Conservation (phyloP, 2,329 filamentous ascomycete genomes). For the Aspergillus arachidicola region DNA sequence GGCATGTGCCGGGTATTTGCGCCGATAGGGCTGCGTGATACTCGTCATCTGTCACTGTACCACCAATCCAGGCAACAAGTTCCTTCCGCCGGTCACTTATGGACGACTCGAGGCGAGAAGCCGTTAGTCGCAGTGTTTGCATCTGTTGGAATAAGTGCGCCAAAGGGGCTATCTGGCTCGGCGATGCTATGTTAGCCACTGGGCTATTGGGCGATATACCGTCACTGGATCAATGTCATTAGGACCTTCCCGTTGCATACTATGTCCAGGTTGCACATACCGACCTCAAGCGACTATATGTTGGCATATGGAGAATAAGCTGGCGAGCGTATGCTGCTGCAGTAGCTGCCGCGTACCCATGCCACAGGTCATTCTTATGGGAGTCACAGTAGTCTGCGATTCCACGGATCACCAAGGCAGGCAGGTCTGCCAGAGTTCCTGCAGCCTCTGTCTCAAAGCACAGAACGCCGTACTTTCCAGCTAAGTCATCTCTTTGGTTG, state of each 20-base stretch:
- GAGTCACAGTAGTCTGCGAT: conserved; percentile 26
- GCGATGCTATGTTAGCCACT: neutral
- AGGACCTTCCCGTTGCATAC: neutral
- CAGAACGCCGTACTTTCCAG: conserved; percentile 10
- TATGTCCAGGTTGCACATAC: neutral
- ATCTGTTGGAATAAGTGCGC: neutral
- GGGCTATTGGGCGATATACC: neutral
- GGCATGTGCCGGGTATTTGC: neutral
- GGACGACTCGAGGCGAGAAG: neutral
- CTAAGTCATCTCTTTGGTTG: conserved; percentile 14
- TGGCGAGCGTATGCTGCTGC: conserved; percentile 32
- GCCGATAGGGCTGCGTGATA: neutral
- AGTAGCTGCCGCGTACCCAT: conserved; percentile 48
- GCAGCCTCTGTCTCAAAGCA: conserved; percentile 23
- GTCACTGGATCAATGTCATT: neutral
- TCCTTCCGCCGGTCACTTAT: neutral
- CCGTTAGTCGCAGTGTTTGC: neutral
- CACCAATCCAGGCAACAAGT: neutral
- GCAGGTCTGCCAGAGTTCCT: conserved; percentile 15
- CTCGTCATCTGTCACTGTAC: neutral
- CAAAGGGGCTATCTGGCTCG: neutral
- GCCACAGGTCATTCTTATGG: conserved; percentile 19
- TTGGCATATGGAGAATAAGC: conserved; percentile 45
- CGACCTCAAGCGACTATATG: neutral
- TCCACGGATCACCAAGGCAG: conserved; percentile 23